Evolutionary conservation across 2,329 filamentous ascomycete genomes (phyloP).

Genomic region (Lomentospora prolificans): DNA sequence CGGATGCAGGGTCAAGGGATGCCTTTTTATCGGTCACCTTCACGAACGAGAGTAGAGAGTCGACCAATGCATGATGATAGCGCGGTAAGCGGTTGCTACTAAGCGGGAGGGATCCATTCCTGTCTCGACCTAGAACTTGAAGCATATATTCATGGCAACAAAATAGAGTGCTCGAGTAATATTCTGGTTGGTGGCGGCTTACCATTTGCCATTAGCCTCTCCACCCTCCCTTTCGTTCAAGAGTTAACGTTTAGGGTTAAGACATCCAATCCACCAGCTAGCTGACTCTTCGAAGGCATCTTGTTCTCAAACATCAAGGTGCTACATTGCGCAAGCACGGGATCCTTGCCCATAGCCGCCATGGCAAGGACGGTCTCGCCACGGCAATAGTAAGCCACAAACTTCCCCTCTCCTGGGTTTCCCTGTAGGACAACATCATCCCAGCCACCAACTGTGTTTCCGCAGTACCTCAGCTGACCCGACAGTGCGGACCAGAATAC

Average conservation of each 20-base stretch:
- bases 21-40: too few species aligned
- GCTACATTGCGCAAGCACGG: slow-evolving; percentile 69
- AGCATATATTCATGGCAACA: neutral
- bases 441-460: slow-evolving; percentile 70
- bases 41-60: too few species aligned
- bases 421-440: slow-evolving; percentile 80
- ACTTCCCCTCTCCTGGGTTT: slow-evolving; percentile 66
- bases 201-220: too few species aligned
- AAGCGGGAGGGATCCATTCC: too few species aligned
- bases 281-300: slow-evolving; percentile 74
- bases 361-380: slow-evolving; percentile 83
- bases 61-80: too few species aligned
- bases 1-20: too few species aligned
- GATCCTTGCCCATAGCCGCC: slow-evolving; percentile 83
- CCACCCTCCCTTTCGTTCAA: too few species aligned
- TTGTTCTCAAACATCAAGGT: slow-evolving; percentile 75
- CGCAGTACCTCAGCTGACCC: slow-evolving; percentile 84
- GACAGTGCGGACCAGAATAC: slow-evolving; percentile 96
- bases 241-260: slow-evolving; percentile 19
- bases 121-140: too few species aligned
- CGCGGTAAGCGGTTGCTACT: too few species aligned
- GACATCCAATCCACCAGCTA: slow-evolving; percentile 53
- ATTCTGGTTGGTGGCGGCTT: too few species aligned
- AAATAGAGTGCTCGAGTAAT: neutral
- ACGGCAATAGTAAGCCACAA: slow-evolving; percentile 80